Evolutionary conservation across 1,284 basidiomycete genomes (phyloP), one percentile per base, ranked within the genome.

Genomic region (Entoloma clypeatum): DNA sequence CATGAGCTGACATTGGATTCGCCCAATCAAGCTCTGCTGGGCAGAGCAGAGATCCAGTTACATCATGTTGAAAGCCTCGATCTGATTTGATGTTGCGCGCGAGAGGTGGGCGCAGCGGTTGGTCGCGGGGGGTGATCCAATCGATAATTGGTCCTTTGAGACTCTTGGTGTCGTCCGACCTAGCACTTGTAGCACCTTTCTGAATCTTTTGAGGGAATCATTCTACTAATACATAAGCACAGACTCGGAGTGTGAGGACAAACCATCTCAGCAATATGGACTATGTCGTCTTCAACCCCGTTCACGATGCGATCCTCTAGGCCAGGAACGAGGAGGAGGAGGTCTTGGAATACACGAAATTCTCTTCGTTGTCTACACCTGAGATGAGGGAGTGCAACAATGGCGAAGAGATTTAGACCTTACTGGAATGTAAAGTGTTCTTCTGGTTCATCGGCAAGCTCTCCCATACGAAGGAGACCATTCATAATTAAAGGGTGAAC

Each of bases 21-120:
- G 30, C 17, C 47, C 43, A 49, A 27, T 45, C 32, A 9, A 48
- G 14, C 11, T 21, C 34, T 7, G 42, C 34, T n/a, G 46, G 46
- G 18, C 42, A 48, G 3, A 48, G 34, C 13, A 48, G 39, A 5
- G 18, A 3, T 9, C 42, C 42, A 5, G 42, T 48, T 6, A 26
- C 19, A 4, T 40, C 32, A 29, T 45, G 44, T 17, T 49, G 22
- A 27, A 45, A 49, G 2, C 47, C 40, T 13, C 40, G 36, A 32
- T 41, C 47, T 7, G 14, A 14, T 23, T 49, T 49, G 5, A 40
- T 8, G 9, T 14, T 31, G 7, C 38, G 36, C 21, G 36, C 18
- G n/a, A 39, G 31, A 10, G 33, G 32, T n/a, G n/a, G n/a, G n/a
- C n/a, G n/a, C 8, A 45, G 32, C 10, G 39, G 8, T 24, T 40